Conservation (phyloP, 257 asterid genomes). For the Eustoma russellianum region DNA sequence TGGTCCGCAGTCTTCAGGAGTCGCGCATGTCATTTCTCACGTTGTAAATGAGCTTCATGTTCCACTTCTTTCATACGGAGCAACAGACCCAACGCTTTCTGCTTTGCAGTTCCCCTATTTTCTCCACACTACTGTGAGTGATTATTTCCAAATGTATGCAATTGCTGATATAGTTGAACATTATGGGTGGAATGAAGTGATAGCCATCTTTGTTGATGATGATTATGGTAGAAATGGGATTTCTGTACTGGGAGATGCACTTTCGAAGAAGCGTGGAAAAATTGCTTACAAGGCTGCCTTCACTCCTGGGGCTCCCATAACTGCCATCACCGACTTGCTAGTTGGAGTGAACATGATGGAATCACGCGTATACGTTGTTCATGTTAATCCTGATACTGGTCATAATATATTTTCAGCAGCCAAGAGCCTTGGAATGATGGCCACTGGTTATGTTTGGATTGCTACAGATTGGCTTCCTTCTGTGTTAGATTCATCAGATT, state of each 20-base stretch:
- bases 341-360: slow-evolving; percentile 42
- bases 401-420: slow-evolving; percentile 46
- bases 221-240: slow-evolving; percentile 71
- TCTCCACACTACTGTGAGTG: slow-evolving; percentile 52
- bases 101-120: slow-evolving; percentile 67
- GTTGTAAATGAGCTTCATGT: slow-evolving; percentile 54
- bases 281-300: slow-evolving; percentile 60
- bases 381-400: slow-evolving; percentile 64
- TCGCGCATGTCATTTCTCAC: slow-evolving; percentile 53
- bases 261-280: slow-evolving; percentile 45
- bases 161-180: slow-evolving; percentile 50
- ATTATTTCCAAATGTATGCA: slow-evolving; percentile 68
- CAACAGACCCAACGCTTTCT: slow-evolving; percentile 74
- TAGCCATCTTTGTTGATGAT: slow-evolving; percentile 57
- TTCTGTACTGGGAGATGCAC: slow-evolving; percentile 51
- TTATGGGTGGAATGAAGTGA: slow-evolving; percentile 62
- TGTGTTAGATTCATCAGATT: slow-evolving; percentile 39
- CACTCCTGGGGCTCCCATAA: slow-evolving; percentile 34
- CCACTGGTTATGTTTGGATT: slow-evolving; percentile 64
- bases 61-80: slow-evolving; percentile 71
- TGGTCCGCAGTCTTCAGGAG: slow-evolving; percentile 77
- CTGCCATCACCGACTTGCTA: slow-evolving; percentile 40
- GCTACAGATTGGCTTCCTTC: slow-evolving; percentile 74
- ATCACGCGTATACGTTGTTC: slow-evolving; percentile 64
- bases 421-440: slow-evolving; percentile 58